A percentile compares a stretch with the other conserved stretches of the same genome.
Conservation (phyloP, 768 basidiomycete species). For the Lenzites betulinus region DNA sequence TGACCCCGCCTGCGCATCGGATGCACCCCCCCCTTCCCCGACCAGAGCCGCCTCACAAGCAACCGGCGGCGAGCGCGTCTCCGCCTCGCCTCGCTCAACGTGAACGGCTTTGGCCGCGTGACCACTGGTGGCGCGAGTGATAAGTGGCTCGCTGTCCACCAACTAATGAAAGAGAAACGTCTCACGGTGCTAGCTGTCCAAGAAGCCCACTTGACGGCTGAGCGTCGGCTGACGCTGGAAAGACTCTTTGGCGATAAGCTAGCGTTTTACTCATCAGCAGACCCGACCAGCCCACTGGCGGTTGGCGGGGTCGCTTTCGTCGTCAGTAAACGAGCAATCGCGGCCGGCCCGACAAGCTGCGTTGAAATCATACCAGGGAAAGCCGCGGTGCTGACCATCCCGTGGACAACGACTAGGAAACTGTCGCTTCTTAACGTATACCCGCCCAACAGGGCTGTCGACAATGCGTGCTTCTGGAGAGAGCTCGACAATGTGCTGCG, state of each 20-base stretch:
- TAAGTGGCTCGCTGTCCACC: background rate
- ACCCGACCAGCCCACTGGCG: background rate
- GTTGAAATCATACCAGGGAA: background rate
- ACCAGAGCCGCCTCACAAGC: too few species aligned
- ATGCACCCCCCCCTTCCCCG: too few species aligned
- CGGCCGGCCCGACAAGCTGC: background rate
- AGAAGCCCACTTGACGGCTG: background rate
- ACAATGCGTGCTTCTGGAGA: background rate
- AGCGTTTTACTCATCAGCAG: background rate
- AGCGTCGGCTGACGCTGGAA: background rate
- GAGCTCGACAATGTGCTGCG: too few species aligned
- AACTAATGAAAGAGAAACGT: background rate
- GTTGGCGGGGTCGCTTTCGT: background rate
- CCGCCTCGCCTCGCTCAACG: too few species aligned
- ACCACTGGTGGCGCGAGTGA: too few species aligned
- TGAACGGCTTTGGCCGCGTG: too few species aligned
- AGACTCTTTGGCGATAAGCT: background rate
- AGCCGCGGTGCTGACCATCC: background rate
- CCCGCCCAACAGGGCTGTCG: background rate
- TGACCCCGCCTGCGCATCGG: too few species aligned
- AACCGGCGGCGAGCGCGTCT: too few species aligned
- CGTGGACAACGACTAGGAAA: background rate
- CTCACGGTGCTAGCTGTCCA: background rate
- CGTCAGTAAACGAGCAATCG: background rate
- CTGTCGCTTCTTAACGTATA: background rate